A percentile compares a stretch with the other conserved stretches of the same genome.
These are phyloP conservation scores for Saccharum officinarum DNA, from an alignment of 176 grass and related monocot species.

Conservation along the genomic window DNA sequence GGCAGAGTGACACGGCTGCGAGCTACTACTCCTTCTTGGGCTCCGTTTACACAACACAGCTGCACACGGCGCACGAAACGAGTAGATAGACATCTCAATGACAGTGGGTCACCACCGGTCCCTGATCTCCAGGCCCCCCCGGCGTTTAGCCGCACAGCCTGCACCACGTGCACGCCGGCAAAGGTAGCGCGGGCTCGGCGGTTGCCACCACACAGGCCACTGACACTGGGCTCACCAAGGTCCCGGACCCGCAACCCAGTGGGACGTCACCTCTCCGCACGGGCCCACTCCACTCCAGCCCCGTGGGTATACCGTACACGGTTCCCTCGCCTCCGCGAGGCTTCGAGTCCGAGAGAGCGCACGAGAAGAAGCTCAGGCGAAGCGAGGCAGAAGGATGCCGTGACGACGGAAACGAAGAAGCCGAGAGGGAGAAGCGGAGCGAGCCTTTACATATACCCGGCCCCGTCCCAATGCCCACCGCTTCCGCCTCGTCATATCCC, in stretches of 20 bases:
- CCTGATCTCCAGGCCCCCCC: not conserved
- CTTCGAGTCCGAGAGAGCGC: not conserved
- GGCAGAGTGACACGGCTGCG: not conserved
- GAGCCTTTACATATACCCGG: slow-evolving; percentile 6
- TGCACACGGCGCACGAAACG: not conserved
- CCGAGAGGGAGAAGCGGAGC: not conserved
- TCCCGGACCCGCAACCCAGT: not conserved
- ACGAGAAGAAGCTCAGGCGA: not conserved
- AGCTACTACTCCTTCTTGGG: too few species aligned
- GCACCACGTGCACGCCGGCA: slow-evolving; percentile 15
- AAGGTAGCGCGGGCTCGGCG: not conserved
- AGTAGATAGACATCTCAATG: not conserved
- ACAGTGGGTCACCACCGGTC: not conserved
- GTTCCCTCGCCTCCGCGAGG: not conserved
- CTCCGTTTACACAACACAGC: not conserved
- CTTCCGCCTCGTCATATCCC: slow-evolving; percentile 27
- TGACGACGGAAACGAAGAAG: slow-evolving; percentile 40
- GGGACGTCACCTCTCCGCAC: not conserved
- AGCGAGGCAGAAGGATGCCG: not conserved
- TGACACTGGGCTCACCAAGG: not conserved
- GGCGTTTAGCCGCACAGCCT: not conserved
- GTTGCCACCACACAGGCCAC: not conserved
- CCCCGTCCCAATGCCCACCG: not conserved
- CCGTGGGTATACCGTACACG: not conserved
- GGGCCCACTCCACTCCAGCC: not conserved